Conservation (phyloP, 176 grass and related monocot genomes). For the Carex cristatella region DNA sequence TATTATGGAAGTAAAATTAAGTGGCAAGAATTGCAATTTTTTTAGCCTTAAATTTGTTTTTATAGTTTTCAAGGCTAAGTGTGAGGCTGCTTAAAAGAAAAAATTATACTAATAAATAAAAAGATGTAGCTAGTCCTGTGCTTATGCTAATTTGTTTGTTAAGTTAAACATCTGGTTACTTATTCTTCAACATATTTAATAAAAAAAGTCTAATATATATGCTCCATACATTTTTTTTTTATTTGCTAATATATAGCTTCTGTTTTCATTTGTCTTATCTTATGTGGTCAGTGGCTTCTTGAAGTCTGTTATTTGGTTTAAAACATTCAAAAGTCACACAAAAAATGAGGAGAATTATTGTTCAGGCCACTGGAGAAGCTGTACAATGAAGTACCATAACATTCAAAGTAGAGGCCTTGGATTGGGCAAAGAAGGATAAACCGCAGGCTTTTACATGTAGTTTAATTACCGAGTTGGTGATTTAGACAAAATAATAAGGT, state of each 20-base stretch:
- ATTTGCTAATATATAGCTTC: neutral
- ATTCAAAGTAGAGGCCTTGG: conserved; percentile 43
- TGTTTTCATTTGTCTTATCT: neutral
- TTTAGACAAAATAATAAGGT: conserved; percentile 78
- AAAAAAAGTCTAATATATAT: neutral
- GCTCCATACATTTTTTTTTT: neutral
- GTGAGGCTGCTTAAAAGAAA: neutral
- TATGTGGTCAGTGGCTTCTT: neutral
- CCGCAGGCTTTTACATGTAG: conserved; percentile 66
- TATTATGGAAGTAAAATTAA: neutral
- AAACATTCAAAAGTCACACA: neutral
- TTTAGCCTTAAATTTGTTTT: neutral
- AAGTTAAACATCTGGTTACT: neutral
- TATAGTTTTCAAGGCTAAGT: neutral
- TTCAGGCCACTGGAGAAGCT: conserved; percentile 33
- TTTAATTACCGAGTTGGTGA: conserved; percentile 72
- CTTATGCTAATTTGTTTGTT: neutral
- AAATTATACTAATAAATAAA: neutral
- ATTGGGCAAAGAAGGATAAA: conserved; percentile 75
- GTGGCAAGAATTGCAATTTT: neutral
- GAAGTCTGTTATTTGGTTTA: neutral
- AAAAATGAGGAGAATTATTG: neutral
- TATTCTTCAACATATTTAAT: neutral
- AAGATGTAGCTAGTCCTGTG: neutral
- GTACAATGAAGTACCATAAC: conserved; percentile 42